These are phyloP conservation scores for Pleurotus tuoliensis DNA, from an alignment of 768 basidiomycete species.

Conservation along the genomic window DNA sequence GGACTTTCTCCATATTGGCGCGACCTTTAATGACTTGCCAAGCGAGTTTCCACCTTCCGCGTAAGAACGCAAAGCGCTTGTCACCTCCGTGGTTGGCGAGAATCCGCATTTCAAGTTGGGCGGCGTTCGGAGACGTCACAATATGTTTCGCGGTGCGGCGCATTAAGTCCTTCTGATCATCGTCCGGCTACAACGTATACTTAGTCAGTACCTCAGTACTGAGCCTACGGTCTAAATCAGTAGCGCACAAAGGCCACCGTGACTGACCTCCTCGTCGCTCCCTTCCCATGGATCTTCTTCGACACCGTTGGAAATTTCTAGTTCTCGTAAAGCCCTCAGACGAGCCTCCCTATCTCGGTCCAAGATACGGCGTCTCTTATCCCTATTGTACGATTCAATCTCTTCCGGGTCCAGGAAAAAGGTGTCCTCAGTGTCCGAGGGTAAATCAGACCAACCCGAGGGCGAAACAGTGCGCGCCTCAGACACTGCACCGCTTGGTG, in stretches of 20 bases:
- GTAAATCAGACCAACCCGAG: slow-evolving; percentile 78
- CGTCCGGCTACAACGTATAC: slow-evolving; percentile 45
- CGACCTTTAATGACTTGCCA: slow-evolving; percentile 60
- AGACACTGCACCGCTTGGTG: neutral
- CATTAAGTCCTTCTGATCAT: slow-evolving; percentile 63
- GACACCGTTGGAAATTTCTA: slow-evolving; percentile 36
- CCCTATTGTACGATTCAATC: slow-evolving; percentile 57
- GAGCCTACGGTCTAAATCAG: neutral
- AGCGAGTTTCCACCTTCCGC: slow-evolving; percentile 65
- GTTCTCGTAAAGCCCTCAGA: slow-evolving; percentile 49
- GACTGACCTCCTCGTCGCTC: slow-evolving; percentile 63
- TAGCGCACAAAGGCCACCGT: neutral
- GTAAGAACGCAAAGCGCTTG: slow-evolving; percentile 74
- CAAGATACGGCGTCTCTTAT: slow-evolving; percentile 62
- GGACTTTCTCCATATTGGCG: slow-evolving; percentile 27
- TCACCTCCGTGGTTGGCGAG: slow-evolving; percentile 82
- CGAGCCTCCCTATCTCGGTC: slow-evolving; percentile 62
- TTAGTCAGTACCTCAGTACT: too few relatives aligned
- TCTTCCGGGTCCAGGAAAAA: slow-evolving; percentile 76
- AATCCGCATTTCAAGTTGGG: slow-evolving; percentile 84
- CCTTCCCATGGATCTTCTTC: slow-evolving; percentile 57
- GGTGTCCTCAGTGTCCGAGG: slow-evolving; percentile 81
- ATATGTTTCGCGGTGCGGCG: slow-evolving; percentile 69
- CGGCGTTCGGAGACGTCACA: slow-evolving; percentile 66
- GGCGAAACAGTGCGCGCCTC: slow-evolving; percentile 32